These are phyloP conservation scores for Camelina hispida DNA, from an alignment of 345 rosid species.

Conservation along the genomic window DNA sequence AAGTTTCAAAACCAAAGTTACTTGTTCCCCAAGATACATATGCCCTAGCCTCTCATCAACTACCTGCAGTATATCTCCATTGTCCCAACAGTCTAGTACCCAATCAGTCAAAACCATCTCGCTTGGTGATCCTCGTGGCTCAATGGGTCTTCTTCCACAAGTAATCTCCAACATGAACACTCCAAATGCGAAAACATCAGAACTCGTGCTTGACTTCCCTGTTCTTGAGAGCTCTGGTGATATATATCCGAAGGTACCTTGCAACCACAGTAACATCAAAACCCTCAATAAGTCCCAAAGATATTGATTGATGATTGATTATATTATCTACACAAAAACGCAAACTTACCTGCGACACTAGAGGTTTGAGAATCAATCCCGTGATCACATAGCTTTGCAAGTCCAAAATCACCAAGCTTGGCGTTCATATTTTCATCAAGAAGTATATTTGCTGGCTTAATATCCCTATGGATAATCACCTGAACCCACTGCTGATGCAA, in stretches of 20 bases:
- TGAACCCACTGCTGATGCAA: conserved; percentile 58
- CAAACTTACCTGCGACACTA: conserved; percentile 40
- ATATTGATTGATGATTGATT: neutral
- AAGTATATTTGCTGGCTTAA: conserved; percentile 79
- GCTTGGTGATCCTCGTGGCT: conserved; percentile 27
- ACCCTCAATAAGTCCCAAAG: conserved; percentile 7
- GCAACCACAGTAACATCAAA: conserved; percentile 29
- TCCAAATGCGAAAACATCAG: conserved; percentile 76
- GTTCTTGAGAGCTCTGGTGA: conserved; percentile 78
- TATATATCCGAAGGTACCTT: conserved; percentile 79
- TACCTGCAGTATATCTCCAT: conserved; percentile 31
- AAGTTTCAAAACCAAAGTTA: conserved; percentile 35
- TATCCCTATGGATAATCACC: conserved; percentile 77
- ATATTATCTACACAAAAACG: neutral
- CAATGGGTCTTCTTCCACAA: conserved; percentile 59
- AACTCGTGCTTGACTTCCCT: conserved; percentile 65
- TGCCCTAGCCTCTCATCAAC: conserved; percentile 36
- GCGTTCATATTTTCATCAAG: conserved; percentile 72
- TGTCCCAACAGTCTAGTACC: conserved; percentile 37
- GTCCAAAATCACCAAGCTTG: conserved; percentile 77
- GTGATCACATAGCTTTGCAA: conserved; percentile 73
- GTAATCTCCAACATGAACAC: conserved; percentile 71
- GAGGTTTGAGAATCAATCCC: conserved; percentile 64
- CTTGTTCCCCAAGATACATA: conserved; percentile 36
- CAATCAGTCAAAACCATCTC: conserved; percentile 33